These are phyloP conservation scores for Exophiala spinifera DNA, from an alignment of 2,329 filamentous ascomycete species.

Conservation along the genomic window DNA sequence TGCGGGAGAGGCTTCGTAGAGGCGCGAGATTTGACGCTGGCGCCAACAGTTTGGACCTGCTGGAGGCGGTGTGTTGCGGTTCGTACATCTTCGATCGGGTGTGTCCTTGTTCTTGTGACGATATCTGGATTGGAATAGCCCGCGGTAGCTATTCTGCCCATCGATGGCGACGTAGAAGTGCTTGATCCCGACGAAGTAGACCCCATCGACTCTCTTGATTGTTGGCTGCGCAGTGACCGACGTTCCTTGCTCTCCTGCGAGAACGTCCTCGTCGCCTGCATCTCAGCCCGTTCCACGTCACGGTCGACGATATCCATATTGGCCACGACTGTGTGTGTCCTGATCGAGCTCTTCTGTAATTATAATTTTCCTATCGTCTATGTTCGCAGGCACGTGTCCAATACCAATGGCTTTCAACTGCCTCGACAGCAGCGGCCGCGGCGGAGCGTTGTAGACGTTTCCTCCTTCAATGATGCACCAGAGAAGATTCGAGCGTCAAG, in stretches of 20 bases:
- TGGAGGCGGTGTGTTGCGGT: conserved; percentile 34
- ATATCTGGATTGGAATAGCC: conserved; percentile 12
- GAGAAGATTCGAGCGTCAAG: too few relatives aligned
- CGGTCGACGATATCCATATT: conserved; percentile 39
- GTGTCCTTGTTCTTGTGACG: conserved; percentile 24
- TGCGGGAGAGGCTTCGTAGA: conserved; percentile 37
- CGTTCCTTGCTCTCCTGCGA: conserved; percentile 25
- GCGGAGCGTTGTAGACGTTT: too few relatives aligned
- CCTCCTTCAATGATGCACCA: too few relatives aligned
- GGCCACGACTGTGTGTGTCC: not conserved
- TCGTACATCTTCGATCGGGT: conserved; percentile 28
- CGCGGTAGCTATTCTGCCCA: conserved; percentile 28
- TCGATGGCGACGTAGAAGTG: conserved; percentile 24
- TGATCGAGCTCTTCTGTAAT: not conserved
- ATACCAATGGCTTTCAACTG: not conserved
- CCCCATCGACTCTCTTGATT: conserved; percentile 18
- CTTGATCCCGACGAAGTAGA: conserved; percentile 30
- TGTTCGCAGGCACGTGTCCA: too few relatives aligned
- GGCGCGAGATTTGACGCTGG: conserved; percentile 31
- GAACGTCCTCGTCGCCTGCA: conserved; percentile 29
- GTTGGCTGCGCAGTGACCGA: conserved; percentile 21
- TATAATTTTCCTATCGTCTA: not conserved
- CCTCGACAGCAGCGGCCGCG: not conserved
- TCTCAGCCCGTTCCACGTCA: conserved; percentile 39
- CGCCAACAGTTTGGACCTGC: conserved; percentile 43